Base-by-base conservation (phyloP, 805 yeast species). In the Myxozyma monticola region DNA sequence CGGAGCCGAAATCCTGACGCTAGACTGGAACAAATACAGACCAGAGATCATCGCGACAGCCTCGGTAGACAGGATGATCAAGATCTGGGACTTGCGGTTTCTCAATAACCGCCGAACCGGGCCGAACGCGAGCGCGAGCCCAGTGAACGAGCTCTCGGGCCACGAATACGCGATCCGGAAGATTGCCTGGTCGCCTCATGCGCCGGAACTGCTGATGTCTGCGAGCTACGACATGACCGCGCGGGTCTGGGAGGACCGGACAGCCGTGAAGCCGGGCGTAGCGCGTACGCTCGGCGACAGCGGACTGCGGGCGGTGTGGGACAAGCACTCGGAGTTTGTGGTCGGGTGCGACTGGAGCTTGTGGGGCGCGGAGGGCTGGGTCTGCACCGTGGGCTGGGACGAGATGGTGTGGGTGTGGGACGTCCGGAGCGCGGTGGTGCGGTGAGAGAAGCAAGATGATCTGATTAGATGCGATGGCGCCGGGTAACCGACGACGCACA, bases 291-390 rank as follows among this genome's bases (percentile, higher is more conserved):
- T n/a, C 21, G 45, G 42, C 25, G 50, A 42, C 81, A 82, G 76
- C 45, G 76, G 73, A 73, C 72, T 83, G 31, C 68, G 74, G 31
- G 79, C 78, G 6, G 76, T 76, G 15, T 87, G 88, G 73, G 73
- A 76, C 20, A 70, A 68, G 45, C 98, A 93, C 70, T 76, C 80
- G 25, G 99, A 91, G 72, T 91, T 91, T 70, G 96, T 85, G 1
- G 80, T 86, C 60, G 97, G 95, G 15, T 85, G 90, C 57, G 98
- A 93, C 71, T 93, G 96, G 86, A 84, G 95, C 58, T 68, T 93
- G 44, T 91, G 97, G 97, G 99, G 98, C 2, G 83, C 82, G 60
- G 95, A 93, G 1, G 97, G 97, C 1, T 90, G 93, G 89, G 89
- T 85, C 15, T 95, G 93, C 8, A 83, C 96, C 14, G 84, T 90